Evolutionary conservation across 2,329 filamentous ascomycete genomes (phyloP).

Genomic region (Diaporthe australafricana): DNA sequence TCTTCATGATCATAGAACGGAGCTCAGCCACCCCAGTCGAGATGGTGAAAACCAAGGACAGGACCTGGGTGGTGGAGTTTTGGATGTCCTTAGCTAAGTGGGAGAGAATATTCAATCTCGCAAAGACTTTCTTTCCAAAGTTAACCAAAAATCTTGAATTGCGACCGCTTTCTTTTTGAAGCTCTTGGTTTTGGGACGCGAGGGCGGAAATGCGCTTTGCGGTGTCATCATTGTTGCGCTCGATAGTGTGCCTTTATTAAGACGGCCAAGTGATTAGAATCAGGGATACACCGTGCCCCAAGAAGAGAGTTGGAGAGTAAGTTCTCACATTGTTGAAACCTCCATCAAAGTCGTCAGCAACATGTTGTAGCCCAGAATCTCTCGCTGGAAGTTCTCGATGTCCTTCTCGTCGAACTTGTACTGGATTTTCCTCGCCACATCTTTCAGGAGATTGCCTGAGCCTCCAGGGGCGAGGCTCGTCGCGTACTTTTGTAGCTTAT

Average conservation of each 20-base stretch:
- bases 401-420: neutral
- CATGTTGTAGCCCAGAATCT: neutral
- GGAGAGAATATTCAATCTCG: neutral
- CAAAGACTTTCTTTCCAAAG: neutral
- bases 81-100: neutral
- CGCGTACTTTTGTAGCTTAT: neutral
- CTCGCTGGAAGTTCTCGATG: neutral
- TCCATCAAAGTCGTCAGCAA: neutral
- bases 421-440: neutral
- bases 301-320: neutral
- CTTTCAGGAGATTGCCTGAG: neutral
- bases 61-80: neutral
- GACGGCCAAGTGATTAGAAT: neutral
- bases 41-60: neutral
- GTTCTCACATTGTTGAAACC: neutral
- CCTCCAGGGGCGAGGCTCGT: constrained; percentile 4
- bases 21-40: neutral
- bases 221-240: neutral
- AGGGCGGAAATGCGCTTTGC: neutral
- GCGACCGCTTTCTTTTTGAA: neutral
- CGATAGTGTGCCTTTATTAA: neutral
- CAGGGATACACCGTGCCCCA: neutral
- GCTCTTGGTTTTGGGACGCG: neutral
- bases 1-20: neutral
- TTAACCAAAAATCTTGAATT: neutral